Base-by-base conservation (phyloP, 306 rosid genomes). In the Abrus pulchellus region DNA sequence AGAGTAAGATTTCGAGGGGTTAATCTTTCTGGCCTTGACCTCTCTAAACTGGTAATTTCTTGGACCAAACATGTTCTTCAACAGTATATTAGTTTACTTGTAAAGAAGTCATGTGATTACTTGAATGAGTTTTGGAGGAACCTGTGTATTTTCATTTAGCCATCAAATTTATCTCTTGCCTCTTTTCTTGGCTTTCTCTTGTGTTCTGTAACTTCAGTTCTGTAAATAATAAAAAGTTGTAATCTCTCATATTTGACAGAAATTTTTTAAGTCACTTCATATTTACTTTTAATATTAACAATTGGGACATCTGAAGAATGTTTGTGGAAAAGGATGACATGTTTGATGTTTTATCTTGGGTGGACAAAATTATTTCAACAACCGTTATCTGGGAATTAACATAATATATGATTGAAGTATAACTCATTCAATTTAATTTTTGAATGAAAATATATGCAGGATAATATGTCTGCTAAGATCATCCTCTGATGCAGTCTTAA, bases 1-100 rank as follows among this genome's bases (percentile, higher is more conserved):
- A 90, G 56, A 91, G 97, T 90, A 62, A 85, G 97, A 77, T 86
- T 94, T 85, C 95, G 98, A 72, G 98, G 98, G 68, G 92, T 94
- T 83, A 92, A 94, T 79, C 97, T 92, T 78, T 94, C 94, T 83
- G 98, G 97, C 83, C 89, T 92, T 79, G 97, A 94, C 86, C 98
- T 94, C 67, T 94, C 98, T 2, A 94, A 92, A 85, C 92, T 94
- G 92, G 97, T 94, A 85, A 83, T 65, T 82, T 77, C 41, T 47
- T 73, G 66, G 55, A 32, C 56, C 65, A 62, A 74, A 9, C 34
- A 29, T 73, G 43, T 45, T 61, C 56, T 9, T 50, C 1, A 71
- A 13, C 29, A 45, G 20, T 71, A 76, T 81, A 61, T 72, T 72
- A 68, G 33, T 47, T 61, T 69, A 64, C 73, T 71, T 79, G 12